Percentiles rank a stretch among this genome's conserved stretches.
phyloP scores from a whole-genome alignment of 805 yeast genomes.

The Aciculoconidium aculeatum region DNA sequence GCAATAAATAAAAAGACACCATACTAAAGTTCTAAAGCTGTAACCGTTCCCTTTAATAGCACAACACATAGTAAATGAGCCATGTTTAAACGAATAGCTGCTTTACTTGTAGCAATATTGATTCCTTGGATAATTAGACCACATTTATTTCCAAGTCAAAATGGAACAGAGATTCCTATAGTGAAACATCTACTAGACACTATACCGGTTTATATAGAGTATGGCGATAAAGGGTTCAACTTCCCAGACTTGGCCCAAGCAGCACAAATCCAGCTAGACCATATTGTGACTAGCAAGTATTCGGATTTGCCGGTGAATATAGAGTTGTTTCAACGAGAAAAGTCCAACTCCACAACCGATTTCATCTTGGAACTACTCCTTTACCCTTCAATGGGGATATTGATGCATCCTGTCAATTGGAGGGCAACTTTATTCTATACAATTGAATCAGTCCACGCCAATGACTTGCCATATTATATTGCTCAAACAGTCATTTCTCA shows the following conservation, averaged over 20 bases:
- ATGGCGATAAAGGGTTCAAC: slow-evolving; percentile 37
- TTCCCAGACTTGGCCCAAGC: slow-evolving; percentile 67
- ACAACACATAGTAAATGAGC: too few relatives aligned
- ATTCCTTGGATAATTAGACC: too few relatives aligned
- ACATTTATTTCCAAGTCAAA: too few relatives aligned
- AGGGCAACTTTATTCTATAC: slow-evolving; percentile 38
- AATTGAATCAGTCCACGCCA: slow-evolving; percentile 41
- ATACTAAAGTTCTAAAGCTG: too few relatives aligned
- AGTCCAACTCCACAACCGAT: slow-evolving; percentile 11
- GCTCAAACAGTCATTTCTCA: slow-evolving; percentile 40
- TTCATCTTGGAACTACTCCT: slow-evolving; percentile 33
- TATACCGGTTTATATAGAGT: slow-evolving; percentile 21
- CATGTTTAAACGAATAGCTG: too few relatives aligned
- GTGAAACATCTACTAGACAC: background rate
- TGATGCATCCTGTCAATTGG: slow-evolving; percentile 35
- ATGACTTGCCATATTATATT: slow-evolving; percentile 58
- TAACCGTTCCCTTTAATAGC: too few relatives aligned
- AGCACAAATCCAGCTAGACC: slow-evolving; percentile 29
- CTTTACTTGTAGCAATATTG: too few relatives aligned
- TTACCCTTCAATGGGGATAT: slow-evolving; percentile 39
- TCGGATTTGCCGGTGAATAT: slow-evolving; percentile 8
- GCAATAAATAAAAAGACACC: too few relatives aligned
- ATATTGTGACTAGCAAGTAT: slow-evolving; percentile 9
- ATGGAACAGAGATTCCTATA: too few relatives aligned
- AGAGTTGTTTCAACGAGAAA: slow-evolving; percentile 10